These are phyloP conservation scores for Didymella segeticola DNA, from an alignment of 2,329 filamentous ascomycete species.

Conservation along the genomic window DNA sequence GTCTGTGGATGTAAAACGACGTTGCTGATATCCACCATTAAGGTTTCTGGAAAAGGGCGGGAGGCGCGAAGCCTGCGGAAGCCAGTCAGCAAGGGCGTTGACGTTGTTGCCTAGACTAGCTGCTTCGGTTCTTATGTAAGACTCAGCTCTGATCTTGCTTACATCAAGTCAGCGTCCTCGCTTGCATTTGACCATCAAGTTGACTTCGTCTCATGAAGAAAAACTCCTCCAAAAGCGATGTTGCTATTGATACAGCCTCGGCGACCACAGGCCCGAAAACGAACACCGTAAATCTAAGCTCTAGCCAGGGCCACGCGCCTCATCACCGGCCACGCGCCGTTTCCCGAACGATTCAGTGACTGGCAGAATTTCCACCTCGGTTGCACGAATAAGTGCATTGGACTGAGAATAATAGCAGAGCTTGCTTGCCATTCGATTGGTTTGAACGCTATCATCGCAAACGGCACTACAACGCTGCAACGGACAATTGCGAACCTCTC, in stretches of 20 bases:
- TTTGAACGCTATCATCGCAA: neutral
- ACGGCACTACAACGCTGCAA: neutral
- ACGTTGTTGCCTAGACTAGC: conserved; percentile 1
- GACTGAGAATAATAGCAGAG: neutral
- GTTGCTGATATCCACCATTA: too few relatives aligned
- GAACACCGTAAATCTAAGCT: too few relatives aligned
- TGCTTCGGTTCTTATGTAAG: neutral
- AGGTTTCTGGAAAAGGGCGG: neutral
- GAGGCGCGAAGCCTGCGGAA: too few relatives aligned
- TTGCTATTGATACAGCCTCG: neutral
- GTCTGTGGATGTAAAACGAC: too few relatives aligned
- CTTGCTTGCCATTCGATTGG: neutral
- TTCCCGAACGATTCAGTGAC: too few relatives aligned
- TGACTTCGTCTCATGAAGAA: neutral
- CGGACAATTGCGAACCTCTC: neutral
- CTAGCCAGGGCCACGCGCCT: too few relatives aligned
- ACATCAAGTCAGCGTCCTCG: neutral
- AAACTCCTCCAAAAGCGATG: too few relatives aligned
- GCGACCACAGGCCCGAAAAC: neutral
- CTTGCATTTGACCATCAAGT: neutral
- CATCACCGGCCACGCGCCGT: too few relatives aligned
- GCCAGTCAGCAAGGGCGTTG: neutral
- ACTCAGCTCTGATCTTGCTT: neutral
- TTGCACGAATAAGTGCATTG: too few relatives aligned
- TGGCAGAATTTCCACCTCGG: too few relatives aligned